phyloP scores from a whole-genome alignment of 2,329 filamentous ascomycete genomes.

The Penicillium nordicum region DNA sequence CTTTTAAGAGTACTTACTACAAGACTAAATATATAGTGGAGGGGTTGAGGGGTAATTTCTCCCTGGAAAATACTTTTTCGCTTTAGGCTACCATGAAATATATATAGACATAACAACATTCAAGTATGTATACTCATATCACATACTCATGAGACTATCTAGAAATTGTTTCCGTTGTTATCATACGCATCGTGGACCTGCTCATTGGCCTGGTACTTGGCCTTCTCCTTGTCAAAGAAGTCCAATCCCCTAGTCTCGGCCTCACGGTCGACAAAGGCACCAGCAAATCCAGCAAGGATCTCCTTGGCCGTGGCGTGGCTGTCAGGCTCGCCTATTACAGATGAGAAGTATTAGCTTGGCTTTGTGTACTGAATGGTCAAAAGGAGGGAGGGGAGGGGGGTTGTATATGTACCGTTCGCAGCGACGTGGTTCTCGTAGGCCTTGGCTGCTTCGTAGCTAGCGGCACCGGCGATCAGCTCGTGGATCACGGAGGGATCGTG shows the following conservation, averaged over 20 bases:
- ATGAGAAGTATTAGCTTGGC: background rate
- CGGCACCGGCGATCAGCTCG: constrained; percentile 72
- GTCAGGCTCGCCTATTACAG: constrained; percentile 59
- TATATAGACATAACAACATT: background rate
- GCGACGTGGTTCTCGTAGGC: constrained; percentile 72
- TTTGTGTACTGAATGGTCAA: too few species aligned
- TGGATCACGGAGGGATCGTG: constrained; percentile 66
- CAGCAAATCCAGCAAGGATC: constrained; percentile 68
- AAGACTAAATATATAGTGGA: background rate
- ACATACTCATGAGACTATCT: background rate
- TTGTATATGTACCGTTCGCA: constrained; percentile 53
- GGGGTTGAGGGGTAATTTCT: background rate
- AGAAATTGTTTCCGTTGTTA: background rate
- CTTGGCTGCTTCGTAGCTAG: constrained; percentile 76
- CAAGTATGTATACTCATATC: background rate
- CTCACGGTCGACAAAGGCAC: constrained; percentile 72
- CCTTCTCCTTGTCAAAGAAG: constrained; percentile 56
- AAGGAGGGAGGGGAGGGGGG: background rate
- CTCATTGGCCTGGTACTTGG: constrained; percentile 54
- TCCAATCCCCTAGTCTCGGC: constrained; percentile 65
- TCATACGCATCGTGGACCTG: background rate
- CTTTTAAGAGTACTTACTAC: too few species aligned
- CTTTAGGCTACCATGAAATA: background rate
- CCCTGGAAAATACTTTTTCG: background rate
- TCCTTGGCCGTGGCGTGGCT: constrained; percentile 74